A percentile compares a stretch with the other conserved stretches of the same genome.
Conservation (phyloP, 140 eudicot genomes). For the Senecio squalidus region DNA sequence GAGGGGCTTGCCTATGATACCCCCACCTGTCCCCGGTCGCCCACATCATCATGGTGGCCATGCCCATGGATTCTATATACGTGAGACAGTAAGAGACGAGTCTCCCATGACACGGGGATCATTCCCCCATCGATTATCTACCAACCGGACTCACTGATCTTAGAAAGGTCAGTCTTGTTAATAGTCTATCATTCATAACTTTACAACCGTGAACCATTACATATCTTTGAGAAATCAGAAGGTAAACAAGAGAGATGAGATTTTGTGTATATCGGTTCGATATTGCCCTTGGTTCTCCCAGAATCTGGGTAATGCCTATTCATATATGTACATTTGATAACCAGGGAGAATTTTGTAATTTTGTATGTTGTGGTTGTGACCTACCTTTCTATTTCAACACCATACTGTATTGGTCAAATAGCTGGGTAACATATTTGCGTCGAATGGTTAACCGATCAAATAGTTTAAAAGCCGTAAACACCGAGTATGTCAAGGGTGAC, state of each 20-base stretch:
- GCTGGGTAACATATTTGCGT: neutral
- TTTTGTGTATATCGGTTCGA: neutral
- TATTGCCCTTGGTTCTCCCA: constrained; percentile 21
- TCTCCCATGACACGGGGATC: constrained; percentile 37
- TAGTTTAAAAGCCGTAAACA: neutral
- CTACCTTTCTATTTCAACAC: constrained; percentile 10
- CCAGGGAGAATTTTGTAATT: constrained; percentile 29
- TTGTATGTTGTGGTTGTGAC: constrained; percentile 12
- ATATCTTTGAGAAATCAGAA: constrained; percentile 16
- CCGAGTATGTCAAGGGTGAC: neutral
- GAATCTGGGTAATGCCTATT: constrained; percentile 19
- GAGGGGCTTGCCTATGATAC: constrained; percentile 32
- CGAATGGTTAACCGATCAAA: neutral
- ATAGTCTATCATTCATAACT: constrained; percentile 20
- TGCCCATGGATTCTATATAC: constrained; percentile 29
- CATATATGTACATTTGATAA: constrained; percentile 11
- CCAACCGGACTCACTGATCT: constrained; percentile 28
- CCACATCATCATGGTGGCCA: constrained; percentile 21
- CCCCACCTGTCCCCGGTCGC: constrained; percentile 29
- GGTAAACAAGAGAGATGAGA: constrained; percentile 11
- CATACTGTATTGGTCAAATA: neutral
- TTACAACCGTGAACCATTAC: constrained; percentile 20
- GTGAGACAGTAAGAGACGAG: constrained; percentile 36
- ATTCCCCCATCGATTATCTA: constrained; percentile 5
- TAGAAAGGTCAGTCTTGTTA: constrained; percentile 23